Base-by-base conservation (phyloP, 1,284 basidiomycete genomes). In the Ganoderma sp. region DNA sequence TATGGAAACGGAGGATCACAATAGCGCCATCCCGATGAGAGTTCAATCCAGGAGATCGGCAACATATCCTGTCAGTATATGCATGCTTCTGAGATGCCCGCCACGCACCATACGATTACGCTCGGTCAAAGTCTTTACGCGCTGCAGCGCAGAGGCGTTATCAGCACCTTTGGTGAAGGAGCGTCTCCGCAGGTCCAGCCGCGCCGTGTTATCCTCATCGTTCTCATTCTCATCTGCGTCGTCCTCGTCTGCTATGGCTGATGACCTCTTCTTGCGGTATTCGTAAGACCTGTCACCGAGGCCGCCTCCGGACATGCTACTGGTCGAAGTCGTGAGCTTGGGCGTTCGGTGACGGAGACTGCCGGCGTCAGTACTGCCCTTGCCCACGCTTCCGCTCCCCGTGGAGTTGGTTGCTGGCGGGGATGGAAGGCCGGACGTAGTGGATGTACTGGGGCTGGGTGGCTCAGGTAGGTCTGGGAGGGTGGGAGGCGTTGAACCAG, bases 321-420 rank as follows among this genome's bases (percentile, higher is more conserved):
- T 69, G 43, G 22, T 41, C 22, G 58, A 60, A 41, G 37, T 43
- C 22, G 66, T 74, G 19, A 74, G 71, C 60, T 74, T 72, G 61
- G 80, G 78, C 32, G 77, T 77, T 64, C 83, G 81, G 67, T 79
- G 78, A 71, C 84, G 82, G 69, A 83, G 70, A 73, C 83, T 84
- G 68, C 87, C 84, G 50, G 82, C 77, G 69, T 81, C 83, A 39
- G 85, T 83, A 73, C 85, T 88, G 67, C 82, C 83, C 69, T 90
- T 88, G 62, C 88, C 89, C 2, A 87, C 87, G 75, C 91, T 92
- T 61, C 90, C 90, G 76, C 91, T 92, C 34, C 90, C 91, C 2
- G 91, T 92, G 22, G 91, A 93, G 75, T 92, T 93, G 32, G 92
- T 91, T 48, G 90, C 91, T 54, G 91, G 91, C 0, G 91, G 91